Evolutionary conservation across 2,329 filamentous ascomycete species (phyloP), one percentile per base, ranked within the genome.

Genomic region (Cordyceps cateniannulata): DNA sequence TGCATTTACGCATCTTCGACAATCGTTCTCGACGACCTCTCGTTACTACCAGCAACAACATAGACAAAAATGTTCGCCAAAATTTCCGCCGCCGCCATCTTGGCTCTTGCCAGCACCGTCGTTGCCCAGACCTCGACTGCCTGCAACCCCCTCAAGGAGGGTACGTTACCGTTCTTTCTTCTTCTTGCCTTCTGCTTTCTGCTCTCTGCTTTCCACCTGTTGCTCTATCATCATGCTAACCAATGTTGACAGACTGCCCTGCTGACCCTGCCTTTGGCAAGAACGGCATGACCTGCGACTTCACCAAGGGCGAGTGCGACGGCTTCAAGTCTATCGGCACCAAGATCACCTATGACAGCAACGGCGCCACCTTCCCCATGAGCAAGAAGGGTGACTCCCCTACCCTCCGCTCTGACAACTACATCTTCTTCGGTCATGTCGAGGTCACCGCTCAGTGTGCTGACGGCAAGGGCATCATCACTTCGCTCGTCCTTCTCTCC

Each of bases 391-490:
- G 72, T 14, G 82, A 91, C 56, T 85, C 83, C 53, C 87, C 91
- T 42, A 91, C 89, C 38, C 91, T 96, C 74, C 81, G 80, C 69
- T 84, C 84, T 61, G 81, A 86, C 69, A 93, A 92, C 83, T 98
- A 96, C 81, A 91, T 99, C 74, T 97, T 98, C 90, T 98, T 96
- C 74, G 95, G 95, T 64, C 87, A 87, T 69, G 84, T 97, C 67
- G 89, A 96, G 59, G 85, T 91, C 63, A 85, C 84, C 32, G 78
- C 96, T 70, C 88, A 92, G 75, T 88, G 89, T 44, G 88, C 95
- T 27, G 83, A 88, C 3, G 95, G 93, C 48, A 80, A 79, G 7
- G 95, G 95, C 66, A 89, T 99, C 65, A 90, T 99, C 64, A 97
- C 92, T 77, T 93, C 89, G 65, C 82, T 90, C 45, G 91, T 98